A percentile compares a stretch with the other conserved stretches of the same genome.
Evolutionary conservation across 306 rosid species (phyloP).

Genomic region (Vicia faba): DNA sequence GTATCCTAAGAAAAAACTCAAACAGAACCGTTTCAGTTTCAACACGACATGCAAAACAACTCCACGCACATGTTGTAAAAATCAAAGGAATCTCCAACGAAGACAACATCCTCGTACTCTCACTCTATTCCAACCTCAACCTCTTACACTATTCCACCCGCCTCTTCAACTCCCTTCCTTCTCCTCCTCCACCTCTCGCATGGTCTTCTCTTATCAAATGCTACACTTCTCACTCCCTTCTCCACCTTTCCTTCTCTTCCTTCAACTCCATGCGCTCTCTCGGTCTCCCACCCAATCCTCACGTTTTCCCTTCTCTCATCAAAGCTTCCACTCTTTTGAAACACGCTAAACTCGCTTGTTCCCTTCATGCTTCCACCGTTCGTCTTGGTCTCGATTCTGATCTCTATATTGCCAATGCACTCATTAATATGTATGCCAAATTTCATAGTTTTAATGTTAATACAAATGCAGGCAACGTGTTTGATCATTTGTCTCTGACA

Average conservation of each 20-base stretch:
- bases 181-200: slow-evolving; percentile 56
- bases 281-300: slow-evolving; percentile 48
- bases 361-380: slow-evolving; percentile 62
- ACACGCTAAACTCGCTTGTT: slow-evolving; percentile 54
- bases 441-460: slow-evolving; percentile 1
- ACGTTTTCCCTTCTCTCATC: slow-evolving; percentile 72
- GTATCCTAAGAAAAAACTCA: slow-evolving; percentile 43
- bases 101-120: slow-evolving; percentile 50
- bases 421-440: slow-evolving; percentile 72
- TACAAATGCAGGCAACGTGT: slow-evolving; percentile 31
- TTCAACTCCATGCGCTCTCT: slow-evolving; percentile 57
- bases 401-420: slow-evolving; percentile 75
- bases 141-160: slow-evolving; percentile 46
- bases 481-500: slow-evolving; percentile 33
- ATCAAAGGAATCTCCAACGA: slow-evolving; percentile 39
- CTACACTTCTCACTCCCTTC: slow-evolving; percentile 64
- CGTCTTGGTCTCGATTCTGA: slow-evolving; percentile 60
- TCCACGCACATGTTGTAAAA: slow-evolving; percentile 74
- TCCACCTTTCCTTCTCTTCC: slow-evolving; percentile 46
- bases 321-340: slow-evolving; percentile 61
- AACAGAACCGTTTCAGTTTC: slow-evolving; percentile 41
- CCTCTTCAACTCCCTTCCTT: slow-evolving; percentile 55
- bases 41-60: slow-evolving; percentile 53
- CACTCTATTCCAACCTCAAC: slow-evolving; percentile 64
- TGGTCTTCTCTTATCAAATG: slow-evolving; percentile 71